These are phyloP conservation scores for Blastobotrys illinoisensis DNA, from an alignment of 1,139 yeast genomes.

Conservation along the genomic window DNA sequence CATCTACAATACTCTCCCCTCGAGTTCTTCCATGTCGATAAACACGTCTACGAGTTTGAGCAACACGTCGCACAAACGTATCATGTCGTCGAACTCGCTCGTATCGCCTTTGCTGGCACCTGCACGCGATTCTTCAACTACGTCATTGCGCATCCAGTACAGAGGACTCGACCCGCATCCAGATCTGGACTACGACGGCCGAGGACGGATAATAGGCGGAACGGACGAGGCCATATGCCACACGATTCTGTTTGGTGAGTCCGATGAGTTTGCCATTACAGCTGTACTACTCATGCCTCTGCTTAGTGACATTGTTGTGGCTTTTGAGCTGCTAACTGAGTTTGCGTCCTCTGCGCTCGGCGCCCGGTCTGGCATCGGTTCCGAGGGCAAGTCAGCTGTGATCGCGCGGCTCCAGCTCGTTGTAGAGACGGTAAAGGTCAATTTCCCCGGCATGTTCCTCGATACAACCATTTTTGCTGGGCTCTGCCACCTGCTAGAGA, in stretches of 20 bases:
- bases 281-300: conserved; percentile 59
- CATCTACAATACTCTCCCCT: conserved; percentile 12
- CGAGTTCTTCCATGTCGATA: conserved; percentile 11
- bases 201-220: conserved; percentile 44
- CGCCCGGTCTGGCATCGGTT: conserved; percentile 15
- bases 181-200: conserved; percentile 50
- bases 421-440: conserved; percentile 41
- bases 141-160: conserved; percentile 10
- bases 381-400: conserved; percentile 33
- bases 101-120: conserved; percentile 1
- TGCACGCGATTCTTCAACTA: conserved; percentile 3
- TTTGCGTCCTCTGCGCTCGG: conserved; percentile 32
- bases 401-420: conserved; percentile 31
- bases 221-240: conserved; percentile 71
- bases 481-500: conserved; percentile 40
- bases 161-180: conserved; percentile 55
- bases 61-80: conserved; percentile 5
- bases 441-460: conserved; percentile 51
- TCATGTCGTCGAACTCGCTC: conserved; percentile 5
- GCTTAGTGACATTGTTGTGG: conserved; percentile 52
- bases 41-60: conserved; percentile 3
- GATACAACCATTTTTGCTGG: conserved; percentile 44
- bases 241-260: conserved; percentile 53
- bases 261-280: conserved; percentile 39
- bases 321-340: conserved; percentile 45